phyloP scores from a whole-genome alignment of 2,329 filamentous ascomycete genomes.

The Penicillium decumbens region DNA sequence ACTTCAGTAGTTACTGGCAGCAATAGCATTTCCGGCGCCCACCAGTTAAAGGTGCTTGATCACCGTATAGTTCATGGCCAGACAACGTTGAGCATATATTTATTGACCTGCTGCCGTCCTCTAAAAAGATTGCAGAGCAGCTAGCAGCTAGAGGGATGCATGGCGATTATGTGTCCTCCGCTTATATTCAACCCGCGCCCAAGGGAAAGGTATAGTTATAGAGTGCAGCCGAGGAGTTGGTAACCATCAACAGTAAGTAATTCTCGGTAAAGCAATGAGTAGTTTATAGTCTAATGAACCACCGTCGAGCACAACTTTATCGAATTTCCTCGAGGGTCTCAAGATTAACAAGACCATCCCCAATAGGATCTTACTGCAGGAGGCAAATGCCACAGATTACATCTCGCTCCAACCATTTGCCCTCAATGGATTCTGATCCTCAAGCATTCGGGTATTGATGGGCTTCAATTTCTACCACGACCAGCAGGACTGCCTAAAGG shows the following conservation, averaged over 20 bases:
- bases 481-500: constrained; percentile 49
- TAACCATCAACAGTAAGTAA: constrained; percentile 41
- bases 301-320: constrained; percentile 31
- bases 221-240: constrained; percentile 50
- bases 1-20: too few species aligned
- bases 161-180: constrained; percentile 50
- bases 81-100: constrained; percentile 30
- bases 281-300: neutral
- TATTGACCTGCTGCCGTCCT: constrained; percentile 34
- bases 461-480: too few species aligned
- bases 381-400: constrained; percentile 51
- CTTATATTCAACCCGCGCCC: constrained; percentile 51
- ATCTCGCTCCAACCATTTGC: constrained; percentile 43
- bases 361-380: constrained; percentile 50
- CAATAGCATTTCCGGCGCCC: too few species aligned
- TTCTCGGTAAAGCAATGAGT: neutral
- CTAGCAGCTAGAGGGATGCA: constrained; percentile 24
- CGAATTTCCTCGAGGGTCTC: constrained; percentile 43
- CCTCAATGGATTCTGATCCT: constrained; percentile 47
- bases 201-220: constrained; percentile 45
- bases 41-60: too few species aligned
- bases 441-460: constrained; percentile 32
- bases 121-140: constrained; percentile 26
- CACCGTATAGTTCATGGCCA: too few species aligned
- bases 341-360: constrained; percentile 43